phyloP scores from a whole-genome alignment of 208 protist species.

The Leishmania braziliensis region DNA sequence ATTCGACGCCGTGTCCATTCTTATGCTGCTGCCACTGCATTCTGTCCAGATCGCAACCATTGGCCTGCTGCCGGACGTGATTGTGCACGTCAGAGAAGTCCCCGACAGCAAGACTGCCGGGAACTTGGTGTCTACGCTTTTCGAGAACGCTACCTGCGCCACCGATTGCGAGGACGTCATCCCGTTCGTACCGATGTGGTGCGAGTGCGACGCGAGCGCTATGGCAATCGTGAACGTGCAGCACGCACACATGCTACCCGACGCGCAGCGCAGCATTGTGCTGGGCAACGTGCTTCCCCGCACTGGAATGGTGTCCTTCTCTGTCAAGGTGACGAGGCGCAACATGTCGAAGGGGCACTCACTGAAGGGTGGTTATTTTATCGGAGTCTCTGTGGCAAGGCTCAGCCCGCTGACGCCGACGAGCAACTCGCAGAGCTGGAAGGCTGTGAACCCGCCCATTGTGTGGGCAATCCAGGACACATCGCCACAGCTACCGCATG shows the following conservation, averaged over 20 bases:
- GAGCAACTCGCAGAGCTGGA: constrained; percentile 89
- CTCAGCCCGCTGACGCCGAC: constrained; percentile 72
- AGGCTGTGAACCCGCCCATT: constrained; percentile 81
- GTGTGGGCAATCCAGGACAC: constrained; percentile 92
- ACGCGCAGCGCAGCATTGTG: constrained; percentile 85
- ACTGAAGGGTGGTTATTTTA: constrained; percentile 90
- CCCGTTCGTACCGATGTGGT: constrained; percentile 78
- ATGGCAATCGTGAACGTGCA: constrained; percentile 79
- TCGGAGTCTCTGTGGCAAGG: constrained; percentile 74
- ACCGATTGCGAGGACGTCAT: constrained; percentile 46
- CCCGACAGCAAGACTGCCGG: constrained; percentile 43
- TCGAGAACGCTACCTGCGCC: constrained; percentile 65
- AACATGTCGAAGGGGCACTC: constrained; percentile 87
- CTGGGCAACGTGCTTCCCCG: constrained; percentile 81
- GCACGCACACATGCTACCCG: constrained; percentile 75
- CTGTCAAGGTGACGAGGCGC: constrained; percentile 76
- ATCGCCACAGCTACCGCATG: constrained; percentile 87
- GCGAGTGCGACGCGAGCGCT: constrained; percentile 75
- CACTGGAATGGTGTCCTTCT: constrained; percentile 84
- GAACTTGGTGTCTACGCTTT: constrained; percentile 74
- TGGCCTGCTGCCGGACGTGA: constrained; percentile 79
- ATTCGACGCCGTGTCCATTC: constrained; percentile 77
- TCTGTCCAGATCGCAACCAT: constrained; percentile 84
- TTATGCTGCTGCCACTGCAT: constrained; percentile 85
- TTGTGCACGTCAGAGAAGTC: constrained; percentile 66